Base-by-base conservation (phyloP, 1,284 basidiomycete genomes). In the Pyrrhoderma noxium region DNA sequence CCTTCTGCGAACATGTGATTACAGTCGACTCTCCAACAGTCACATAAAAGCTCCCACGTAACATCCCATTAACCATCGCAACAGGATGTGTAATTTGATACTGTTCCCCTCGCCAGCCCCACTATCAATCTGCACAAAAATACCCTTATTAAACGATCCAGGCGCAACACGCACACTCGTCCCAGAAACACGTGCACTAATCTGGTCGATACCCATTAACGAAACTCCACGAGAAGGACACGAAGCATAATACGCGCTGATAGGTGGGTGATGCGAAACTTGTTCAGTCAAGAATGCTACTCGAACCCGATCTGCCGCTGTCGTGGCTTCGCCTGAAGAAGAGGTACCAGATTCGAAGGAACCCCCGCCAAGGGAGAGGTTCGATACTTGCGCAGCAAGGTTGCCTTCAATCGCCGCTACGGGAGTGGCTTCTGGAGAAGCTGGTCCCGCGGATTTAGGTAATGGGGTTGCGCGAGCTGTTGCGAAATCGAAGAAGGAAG, bases 211-310 rank as follows among this genome's bases (percentile, higher is more conserved):
- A 5, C 90, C 89, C 23, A 70, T 70, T 61, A 90, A 72, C 60
- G 89, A 82, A 43, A 93, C 64, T n/a, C 78, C 76, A 21, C 81
- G 78, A 49, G 79, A 71, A 0, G 90, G 89, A 64, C 89, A 93
- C 9, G 69, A 62, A n/a, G 89, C 89, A 59, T 82, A 84, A 64
- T 86, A 97, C 1, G 90, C 85, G 0, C 92, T 96, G 39, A 98
- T 80, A 1, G 95, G 95, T 0, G 95, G 96, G 62, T 99, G 95
- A 69, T 99, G 95, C 8, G 91, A 96, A 39, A 97, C 84, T 68
- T 95, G 92, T 63, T 89, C 85, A 22, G 85, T 88, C 54, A 89
- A 65, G 66, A 79, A 89, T 2, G 79, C 77, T 39, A 92, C 78
- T 9, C 86, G 82, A 21, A 83, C 68, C 35, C 71, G 72, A 49